phyloP scores from a whole-genome alignment of 2,329 filamentous ascomycete genomes.

The Juglanconis juglandina region DNA sequence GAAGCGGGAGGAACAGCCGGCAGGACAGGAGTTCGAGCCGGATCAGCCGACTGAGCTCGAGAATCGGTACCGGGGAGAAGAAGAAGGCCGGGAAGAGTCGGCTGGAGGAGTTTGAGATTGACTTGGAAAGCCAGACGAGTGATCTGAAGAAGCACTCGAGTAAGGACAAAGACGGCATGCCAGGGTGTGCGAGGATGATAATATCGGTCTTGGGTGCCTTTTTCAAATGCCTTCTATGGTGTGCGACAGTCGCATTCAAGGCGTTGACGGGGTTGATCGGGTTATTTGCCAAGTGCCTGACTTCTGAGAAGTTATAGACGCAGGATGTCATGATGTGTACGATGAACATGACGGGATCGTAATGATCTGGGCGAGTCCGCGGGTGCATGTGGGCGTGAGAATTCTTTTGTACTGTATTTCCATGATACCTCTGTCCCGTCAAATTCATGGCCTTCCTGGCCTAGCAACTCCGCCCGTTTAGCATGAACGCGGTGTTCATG shows the following conservation, averaged over 20 bases:
- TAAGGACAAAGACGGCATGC: slow-evolving; percentile 46
- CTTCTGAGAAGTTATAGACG: slow-evolving; percentile 36
- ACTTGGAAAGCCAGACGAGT: slow-evolving; percentile 59
- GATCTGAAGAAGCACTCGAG: slow-evolving; percentile 41
- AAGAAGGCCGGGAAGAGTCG: slow-evolving; percentile 28
- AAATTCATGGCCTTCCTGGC: background rate
- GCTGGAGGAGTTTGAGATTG: slow-evolving; percentile 58
- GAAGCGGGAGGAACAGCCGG: slow-evolving; percentile 19
- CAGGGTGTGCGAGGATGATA: slow-evolving; percentile 44
- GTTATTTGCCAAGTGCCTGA: slow-evolving; percentile 49
- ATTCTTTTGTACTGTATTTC: slow-evolving; percentile 8
- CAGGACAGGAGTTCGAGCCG: slow-evolving; percentile 28
- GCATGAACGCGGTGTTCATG: background rate
- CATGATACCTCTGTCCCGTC: slow-evolving; percentile 17
- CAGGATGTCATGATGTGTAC: slow-evolving; percentile 9
- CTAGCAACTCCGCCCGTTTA: background rate
- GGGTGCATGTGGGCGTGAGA: slow-evolving; percentile 7
- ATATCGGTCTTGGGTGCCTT: slow-evolving; percentile 50
- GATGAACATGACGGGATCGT: slow-evolving; percentile 10
- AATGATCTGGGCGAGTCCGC: slow-evolving; percentile 8
- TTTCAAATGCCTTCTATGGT: slow-evolving; percentile 59
- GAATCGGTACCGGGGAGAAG: slow-evolving; percentile 19
- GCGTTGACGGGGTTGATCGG: slow-evolving; percentile 48
- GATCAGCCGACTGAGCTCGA: slow-evolving; percentile 27
- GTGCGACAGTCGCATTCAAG: slow-evolving; percentile 54